Evolutionary conservation across 192 early-diverging fungal species (phyloP).

Genomic region (Phlyctochytrium bullatum): DNA sequence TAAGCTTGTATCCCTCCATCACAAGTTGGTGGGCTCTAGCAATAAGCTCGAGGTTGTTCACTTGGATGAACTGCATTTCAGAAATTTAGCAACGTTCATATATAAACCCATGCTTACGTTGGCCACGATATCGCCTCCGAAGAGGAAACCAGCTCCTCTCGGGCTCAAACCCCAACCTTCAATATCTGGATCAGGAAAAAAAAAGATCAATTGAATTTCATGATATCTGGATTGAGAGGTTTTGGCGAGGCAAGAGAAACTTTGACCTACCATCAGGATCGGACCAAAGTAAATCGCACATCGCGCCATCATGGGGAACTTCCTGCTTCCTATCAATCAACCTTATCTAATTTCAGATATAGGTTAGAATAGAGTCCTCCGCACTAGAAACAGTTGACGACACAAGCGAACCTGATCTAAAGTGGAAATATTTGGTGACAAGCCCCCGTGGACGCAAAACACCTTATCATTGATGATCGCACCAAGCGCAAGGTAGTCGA

Average conservation of each 20-base stretch:
- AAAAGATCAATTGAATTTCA: background rate
- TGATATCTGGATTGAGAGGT: no score
- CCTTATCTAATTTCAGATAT: slow-evolving; percentile 39
- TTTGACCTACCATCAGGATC: slow-evolving; percentile 75
- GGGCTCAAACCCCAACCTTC: slow-evolving; percentile 94
- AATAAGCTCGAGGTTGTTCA: slow-evolving; percentile 61
- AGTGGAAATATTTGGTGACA: slow-evolving; percentile 92
- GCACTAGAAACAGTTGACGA: no score
- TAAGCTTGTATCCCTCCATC: slow-evolving; percentile 94
- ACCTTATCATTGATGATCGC: slow-evolving; percentile 96
- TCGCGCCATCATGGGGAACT: slow-evolving; percentile 96
- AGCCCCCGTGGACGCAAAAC: slow-evolving; percentile 98
- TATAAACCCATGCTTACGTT: slow-evolving; percentile 23
- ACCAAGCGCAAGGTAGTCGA: slow-evolving; percentile 94
- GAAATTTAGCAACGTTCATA: background rate
- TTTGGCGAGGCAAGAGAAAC: no score
- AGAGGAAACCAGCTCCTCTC: slow-evolving; percentile 94
- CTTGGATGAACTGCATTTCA: slow-evolving; percentile 53
- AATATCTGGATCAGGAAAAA: slow-evolving; percentile 35
- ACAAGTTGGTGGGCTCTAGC: slow-evolving; percentile 91
- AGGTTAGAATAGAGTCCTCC: background rate
- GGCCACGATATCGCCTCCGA: slow-evolving; percentile 88
- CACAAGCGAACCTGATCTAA: slow-evolving; percentile 79
- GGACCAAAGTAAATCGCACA: slow-evolving; percentile 98
- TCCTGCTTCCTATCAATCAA: slow-evolving; percentile 71